A percentile compares a stretch with the other conserved stretches of the same genome.
These are phyloP conservation scores for Alectoria sarmentosa DNA, from an alignment of 495 filamentous ascomycete species.

Conservation along the genomic window DNA sequence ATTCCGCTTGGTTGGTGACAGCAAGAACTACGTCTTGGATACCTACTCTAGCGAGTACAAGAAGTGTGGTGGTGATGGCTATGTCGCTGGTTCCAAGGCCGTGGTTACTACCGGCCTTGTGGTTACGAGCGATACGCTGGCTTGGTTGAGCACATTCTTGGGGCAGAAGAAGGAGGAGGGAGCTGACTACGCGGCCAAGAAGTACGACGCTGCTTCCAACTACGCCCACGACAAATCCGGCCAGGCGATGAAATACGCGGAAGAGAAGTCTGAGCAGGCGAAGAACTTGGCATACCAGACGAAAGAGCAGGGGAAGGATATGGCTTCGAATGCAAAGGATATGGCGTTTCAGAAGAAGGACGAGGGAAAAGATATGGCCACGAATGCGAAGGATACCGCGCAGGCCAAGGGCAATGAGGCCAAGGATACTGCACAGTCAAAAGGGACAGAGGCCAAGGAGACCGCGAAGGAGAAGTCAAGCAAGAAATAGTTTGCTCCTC, in stretches of 20 bases:
- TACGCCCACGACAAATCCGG: constrained; percentile 17
- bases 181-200: constrained; percentile 50
- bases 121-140: constrained; percentile 59
- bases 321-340: constrained; percentile 14
- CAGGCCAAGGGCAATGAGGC: constrained; percentile 9
- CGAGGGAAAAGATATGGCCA: constrained; percentile 5
- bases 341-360: not conserved
- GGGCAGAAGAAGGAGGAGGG: constrained; percentile 54
- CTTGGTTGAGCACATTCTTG: constrained; percentile 49
- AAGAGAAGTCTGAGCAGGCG: constrained; percentile 20
- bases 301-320: constrained; percentile 44
- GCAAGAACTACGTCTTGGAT: constrained; percentile 66
- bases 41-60: constrained; percentile 70
- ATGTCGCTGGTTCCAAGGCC: constrained; percentile 65
- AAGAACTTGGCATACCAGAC: constrained; percentile 31
- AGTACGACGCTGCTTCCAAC: constrained; percentile 32
- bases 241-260: constrained; percentile 11
- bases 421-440: constrained; percentile 12
- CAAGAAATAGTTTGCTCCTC: not conserved
- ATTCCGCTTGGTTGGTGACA: constrained; percentile 54
- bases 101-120: constrained; percentile 65
- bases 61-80: constrained; percentile 63
- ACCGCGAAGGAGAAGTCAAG: constrained; percentile 19
- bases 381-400: constrained; percentile 15
- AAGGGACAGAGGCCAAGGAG: constrained; percentile 9